phyloP scores from a whole-genome alignment of 2,329 filamentous ascomycete genomes.

The Phyllosticta capitalensis region DNA sequence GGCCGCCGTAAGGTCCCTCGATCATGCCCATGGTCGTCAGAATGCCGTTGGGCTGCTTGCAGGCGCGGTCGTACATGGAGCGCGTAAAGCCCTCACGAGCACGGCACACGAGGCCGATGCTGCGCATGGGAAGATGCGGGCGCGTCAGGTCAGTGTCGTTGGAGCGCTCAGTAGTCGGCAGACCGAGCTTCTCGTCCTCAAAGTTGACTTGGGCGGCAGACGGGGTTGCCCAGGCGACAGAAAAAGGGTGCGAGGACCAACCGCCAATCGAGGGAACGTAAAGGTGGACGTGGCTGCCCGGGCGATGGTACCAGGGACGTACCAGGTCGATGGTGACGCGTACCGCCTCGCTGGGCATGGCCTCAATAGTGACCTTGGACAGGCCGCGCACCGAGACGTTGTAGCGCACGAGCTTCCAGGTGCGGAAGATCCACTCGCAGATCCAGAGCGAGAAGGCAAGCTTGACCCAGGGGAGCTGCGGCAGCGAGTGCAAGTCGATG shows the following conservation, averaged over 20 bases:
- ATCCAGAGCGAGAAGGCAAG: conserved; percentile 69
- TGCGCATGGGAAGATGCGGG: conserved; percentile 25
- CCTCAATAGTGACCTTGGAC: conserved; percentile 47
- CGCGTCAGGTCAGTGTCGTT: conserved; percentile 18
- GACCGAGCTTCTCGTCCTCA: conserved; percentile 21
- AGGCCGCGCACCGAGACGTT: conserved; percentile 42
- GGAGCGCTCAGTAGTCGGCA: conserved; percentile 19
- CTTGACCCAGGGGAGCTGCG: conserved; percentile 66
- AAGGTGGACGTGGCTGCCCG: conserved; percentile 51
- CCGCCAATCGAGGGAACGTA: conserved; percentile 43
- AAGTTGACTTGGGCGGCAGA: conserved; percentile 13
- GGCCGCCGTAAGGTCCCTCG: conserved; percentile 68
- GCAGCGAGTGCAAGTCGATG: conserved; percentile 55
- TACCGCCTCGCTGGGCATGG: conserved; percentile 50
- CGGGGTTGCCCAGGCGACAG: conserved; percentile 26
- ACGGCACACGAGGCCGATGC: conserved; percentile 63
- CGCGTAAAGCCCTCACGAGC: conserved; percentile 66
- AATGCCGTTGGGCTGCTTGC: conserved; percentile 49
- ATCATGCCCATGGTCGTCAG: conserved; percentile 57
- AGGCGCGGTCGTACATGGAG: conserved; percentile 58
- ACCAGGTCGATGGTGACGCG: conserved; percentile 52
- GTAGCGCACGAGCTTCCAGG: conserved; percentile 42
- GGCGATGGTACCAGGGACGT: conserved; percentile 42
- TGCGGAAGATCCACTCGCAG: conserved; percentile 48
- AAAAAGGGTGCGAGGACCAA: conserved; percentile 41